A percentile compares a stretch with the other conserved stretches of the same genome.
Conservation (phyloP, 2,329 filamentous ascomycete genomes). For the Hymenoscyphus infarciens region DNA sequence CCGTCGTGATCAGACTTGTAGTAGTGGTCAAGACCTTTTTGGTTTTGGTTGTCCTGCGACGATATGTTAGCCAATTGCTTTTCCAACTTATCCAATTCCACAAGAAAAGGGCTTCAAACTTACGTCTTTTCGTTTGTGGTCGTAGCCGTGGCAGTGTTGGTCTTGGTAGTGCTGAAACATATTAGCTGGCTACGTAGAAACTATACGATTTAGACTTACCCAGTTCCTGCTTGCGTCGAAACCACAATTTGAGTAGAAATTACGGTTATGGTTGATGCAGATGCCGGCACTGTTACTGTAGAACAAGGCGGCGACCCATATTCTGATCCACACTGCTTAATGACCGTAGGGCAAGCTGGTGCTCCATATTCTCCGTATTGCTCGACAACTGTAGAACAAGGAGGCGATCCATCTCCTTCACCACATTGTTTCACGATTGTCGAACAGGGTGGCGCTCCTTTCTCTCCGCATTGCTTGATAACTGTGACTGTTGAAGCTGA, state of each 20-base stretch:
- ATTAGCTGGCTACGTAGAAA: background rate
- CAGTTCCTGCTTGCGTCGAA: background rate
- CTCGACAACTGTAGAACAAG: background rate
- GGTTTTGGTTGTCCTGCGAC: slow-evolving; percentile 9
- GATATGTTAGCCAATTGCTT: slow-evolving; percentile 9
- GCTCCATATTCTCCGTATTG: background rate
- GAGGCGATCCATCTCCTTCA: background rate
- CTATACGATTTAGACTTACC: background rate
- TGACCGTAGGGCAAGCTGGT: background rate
- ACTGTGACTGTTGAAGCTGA: slow-evolving; percentile 1
- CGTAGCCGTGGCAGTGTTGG: background rate
- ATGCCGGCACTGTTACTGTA: background rate
- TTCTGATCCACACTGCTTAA: background rate
- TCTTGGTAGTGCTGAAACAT: slow-evolving; percentile 6
- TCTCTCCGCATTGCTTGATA: background rate
- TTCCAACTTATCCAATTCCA: background rate
- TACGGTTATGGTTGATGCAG: background rate
- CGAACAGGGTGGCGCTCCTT: background rate
- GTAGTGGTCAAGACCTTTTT: slow-evolving; percentile 14
- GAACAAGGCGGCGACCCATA: background rate
- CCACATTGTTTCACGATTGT: background rate
- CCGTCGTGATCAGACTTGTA: slow-evolving; percentile 4
- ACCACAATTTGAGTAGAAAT: background rate
- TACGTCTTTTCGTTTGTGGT: slow-evolving; percentile 14
- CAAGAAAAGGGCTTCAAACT: background rate